Evolutionary conservation across 2,329 filamentous ascomycete genomes (phyloP).

Genomic region (Penicillium polonicum): DNA sequence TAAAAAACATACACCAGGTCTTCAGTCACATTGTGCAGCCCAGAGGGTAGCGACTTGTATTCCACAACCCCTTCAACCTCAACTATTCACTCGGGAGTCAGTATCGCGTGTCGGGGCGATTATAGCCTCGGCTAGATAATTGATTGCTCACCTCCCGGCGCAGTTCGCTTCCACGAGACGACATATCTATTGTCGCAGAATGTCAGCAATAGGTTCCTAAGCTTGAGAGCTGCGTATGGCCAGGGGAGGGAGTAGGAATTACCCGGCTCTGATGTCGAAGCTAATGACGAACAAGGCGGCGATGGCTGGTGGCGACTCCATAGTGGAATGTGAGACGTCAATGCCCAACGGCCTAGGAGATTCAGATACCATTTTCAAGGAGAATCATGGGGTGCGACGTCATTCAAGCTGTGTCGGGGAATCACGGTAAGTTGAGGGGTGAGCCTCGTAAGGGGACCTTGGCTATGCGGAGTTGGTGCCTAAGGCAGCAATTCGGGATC

Average conservation of each 20-base stretch:
- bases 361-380: conserved; percentile 31
- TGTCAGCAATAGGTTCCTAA: conserved; percentile 16
- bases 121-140: conserved; percentile 2
- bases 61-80: conserved; percentile 82
- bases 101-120: conserved; percentile 8
- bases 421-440: conserved; percentile 22
- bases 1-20: conserved; percentile 63
- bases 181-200: conserved; percentile 60
- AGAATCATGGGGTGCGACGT: conserved; percentile 9
- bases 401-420: conserved; percentile 23
- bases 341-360: conserved; percentile 32
- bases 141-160: conserved; percentile 58
- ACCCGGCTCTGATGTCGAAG: conserved; percentile 90
- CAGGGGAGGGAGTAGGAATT: conserved; percentile 34
- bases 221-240: conserved; percentile 4
- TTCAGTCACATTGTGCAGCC: conserved; percentile 80
- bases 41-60: conserved; percentile 93
- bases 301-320: conserved; percentile 52
- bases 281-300: conserved; percentile 83
- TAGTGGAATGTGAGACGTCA: conserved; percentile 34
- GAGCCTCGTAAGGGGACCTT: conserved; percentile 4
- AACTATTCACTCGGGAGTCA: conserved; percentile 39
- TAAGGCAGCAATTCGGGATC: conserved; percentile 5
- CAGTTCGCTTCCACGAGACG: conserved; percentile 79
- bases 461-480: conserved; percentile 4